phyloP scores from a whole-genome alignment of 2,329 filamentous ascomycete genomes.

The Colletotrichum sp. region DNA sequence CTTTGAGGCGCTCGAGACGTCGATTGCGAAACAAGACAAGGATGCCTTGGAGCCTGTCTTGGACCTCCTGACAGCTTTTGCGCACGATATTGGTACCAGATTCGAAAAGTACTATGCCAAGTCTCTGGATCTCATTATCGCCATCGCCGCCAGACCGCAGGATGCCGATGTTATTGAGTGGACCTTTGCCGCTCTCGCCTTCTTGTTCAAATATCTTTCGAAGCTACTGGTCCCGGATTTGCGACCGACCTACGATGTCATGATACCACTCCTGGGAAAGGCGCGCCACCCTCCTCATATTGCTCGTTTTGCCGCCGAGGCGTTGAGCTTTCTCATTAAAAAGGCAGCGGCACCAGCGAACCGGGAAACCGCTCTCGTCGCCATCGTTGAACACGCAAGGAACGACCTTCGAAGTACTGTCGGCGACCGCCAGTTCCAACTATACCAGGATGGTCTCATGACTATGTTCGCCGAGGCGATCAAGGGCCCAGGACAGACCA shows the following conservation, averaged over 20 bases:
- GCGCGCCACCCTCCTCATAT: conserved; percentile 84
- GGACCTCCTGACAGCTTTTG: conserved; percentile 88
- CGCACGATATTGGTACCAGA: conserved; percentile 85
- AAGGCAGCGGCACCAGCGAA: conserved; percentile 83
- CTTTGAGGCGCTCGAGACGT: conserved; percentile 75
- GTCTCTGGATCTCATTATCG: conserved; percentile 76
- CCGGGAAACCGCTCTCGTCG: conserved; percentile 73
- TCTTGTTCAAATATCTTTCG: conserved; percentile 96
- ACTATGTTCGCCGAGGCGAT: conserved; percentile 86
- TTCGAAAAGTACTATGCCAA: conserved; percentile 90
- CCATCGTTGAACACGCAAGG: conserved; percentile 75
- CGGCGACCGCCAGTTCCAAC: conserved; percentile 62
- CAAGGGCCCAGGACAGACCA: conserved; percentile 63
- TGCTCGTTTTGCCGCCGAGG: conserved; percentile 90
- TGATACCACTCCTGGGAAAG: conserved; percentile 85
- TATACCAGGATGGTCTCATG: conserved; percentile 90
- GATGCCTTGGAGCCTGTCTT: conserved; percentile 86
- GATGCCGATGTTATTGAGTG: conserved; percentile 94
- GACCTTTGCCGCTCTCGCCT: conserved; percentile 93
- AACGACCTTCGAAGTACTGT: conserved; percentile 65
- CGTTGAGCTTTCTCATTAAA: conserved; percentile 89
- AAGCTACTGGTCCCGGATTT: conserved; percentile 86
- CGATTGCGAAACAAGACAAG: conserved; percentile 79
- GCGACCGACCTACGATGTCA: conserved; percentile 80
- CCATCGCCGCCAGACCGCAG: conserved; percentile 77